Evolutionary conservation across 1,284 basidiomycete genomes (phyloP).

Genomic region (Porodaedalea pini): DNA sequence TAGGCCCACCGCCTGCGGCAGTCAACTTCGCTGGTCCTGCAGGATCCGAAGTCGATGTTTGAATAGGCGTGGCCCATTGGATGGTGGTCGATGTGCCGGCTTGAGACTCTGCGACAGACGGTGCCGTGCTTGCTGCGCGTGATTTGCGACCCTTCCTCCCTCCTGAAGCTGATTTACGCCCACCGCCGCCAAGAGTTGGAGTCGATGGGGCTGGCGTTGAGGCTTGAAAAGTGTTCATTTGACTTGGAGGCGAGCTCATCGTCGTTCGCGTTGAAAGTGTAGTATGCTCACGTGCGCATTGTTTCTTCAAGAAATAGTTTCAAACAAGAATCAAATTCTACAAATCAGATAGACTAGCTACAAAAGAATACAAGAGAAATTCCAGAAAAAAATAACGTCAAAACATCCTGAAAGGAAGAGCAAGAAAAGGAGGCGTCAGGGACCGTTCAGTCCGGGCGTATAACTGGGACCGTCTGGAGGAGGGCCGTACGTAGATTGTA

Average conservation of each 20-base stretch:
- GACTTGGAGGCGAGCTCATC: slow-evolving; percentile 14
- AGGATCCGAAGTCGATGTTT: slow-evolving; percentile 8
- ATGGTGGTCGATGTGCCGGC: slow-evolving; percentile 1
- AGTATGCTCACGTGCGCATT: not conserved
- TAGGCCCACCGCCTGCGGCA: slow-evolving; percentile 20
- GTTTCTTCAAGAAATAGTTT: not conserved
- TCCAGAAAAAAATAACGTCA: not conserved
- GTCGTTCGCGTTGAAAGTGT: not conserved
- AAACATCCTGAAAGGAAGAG: not conserved
- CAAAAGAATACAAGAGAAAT: not conserved
- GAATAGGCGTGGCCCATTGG: slow-evolving; percentile 17
- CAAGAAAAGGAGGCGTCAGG: not conserved
- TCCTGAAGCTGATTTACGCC: slow-evolving; percentile 2
- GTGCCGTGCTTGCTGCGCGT: slow-evolving; percentile 15
- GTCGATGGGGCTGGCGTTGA: slow-evolving; percentile 12
- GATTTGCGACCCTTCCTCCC: slow-evolving; percentile 18
- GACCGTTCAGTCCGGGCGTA: not conserved
- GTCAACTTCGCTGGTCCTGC: slow-evolving; percentile 11
- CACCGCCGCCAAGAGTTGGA: slow-evolving; percentile 4
- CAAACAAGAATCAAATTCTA: not conserved
- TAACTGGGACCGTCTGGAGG: not conserved
- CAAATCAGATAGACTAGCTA: not conserved
- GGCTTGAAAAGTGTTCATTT: slow-evolving; percentile 2
- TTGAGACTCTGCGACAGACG: slow-evolving; percentile 12
- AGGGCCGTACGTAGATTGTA: not conserved